Evolutionary conservation across 352 stramenopile species (phyloP).

Genomic region (Phytophthora palmivora): DNA sequence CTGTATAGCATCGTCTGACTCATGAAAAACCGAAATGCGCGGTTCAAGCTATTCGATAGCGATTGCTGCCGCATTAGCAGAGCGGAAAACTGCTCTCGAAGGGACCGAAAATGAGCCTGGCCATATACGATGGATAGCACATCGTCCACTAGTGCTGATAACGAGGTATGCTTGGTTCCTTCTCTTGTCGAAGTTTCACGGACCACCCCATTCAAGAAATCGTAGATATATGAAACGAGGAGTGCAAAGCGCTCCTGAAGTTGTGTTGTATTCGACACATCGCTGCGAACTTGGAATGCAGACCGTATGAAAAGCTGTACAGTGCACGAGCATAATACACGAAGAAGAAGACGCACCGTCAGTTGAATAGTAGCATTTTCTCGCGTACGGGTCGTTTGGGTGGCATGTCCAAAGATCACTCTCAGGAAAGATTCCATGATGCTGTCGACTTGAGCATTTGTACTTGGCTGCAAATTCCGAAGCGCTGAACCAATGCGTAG

Average conservation of each 20-base stretch:
- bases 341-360: conserved; percentile 16
- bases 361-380: background rate
- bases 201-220: conserved; percentile 3
- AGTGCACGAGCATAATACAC: conserved; percentile 6
- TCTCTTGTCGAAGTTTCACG: background rate
- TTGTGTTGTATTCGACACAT: background rate
- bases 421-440: conserved; percentile 14
- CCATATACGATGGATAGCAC: conserved; percentile 37
- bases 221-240: conserved; percentile 18
- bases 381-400: too few relatives aligned
- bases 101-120: conserved; percentile 12
- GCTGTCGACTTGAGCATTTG: background rate
- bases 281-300: conserved; percentile 3
- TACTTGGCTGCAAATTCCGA: background rate
- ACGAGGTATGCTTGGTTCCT: background rate
- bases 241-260: conserved; percentile 12
- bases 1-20: background rate
- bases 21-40: conserved; percentile 14
- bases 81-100: conserved; percentile 15
- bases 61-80: conserved; percentile 14
- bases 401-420: background rate
- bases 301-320: conserved; percentile 9
- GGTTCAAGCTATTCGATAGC: conserved; percentile 1
- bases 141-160: conserved; percentile 43
- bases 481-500: conserved; percentile 6